Base-by-base conservation (phyloP, 306 rosid species). In the Prunus padus region DNA sequence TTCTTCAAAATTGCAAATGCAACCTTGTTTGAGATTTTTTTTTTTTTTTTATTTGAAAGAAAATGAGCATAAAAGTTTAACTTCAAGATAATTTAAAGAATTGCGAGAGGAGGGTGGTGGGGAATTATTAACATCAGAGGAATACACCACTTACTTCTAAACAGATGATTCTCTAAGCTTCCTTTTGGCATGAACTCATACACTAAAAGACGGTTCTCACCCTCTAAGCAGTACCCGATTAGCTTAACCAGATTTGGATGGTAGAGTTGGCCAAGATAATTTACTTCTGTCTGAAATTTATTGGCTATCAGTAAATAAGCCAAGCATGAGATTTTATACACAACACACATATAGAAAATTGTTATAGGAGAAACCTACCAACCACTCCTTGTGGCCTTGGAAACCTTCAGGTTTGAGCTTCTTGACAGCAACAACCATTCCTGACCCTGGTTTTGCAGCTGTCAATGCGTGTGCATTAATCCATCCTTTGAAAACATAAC, bases 381-480 rank as follows among this genome's bases (percentile, higher is more conserved):
- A 68, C 99, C 99, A 95, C 86, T 92, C 97, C 79, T 90, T 95
- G 79, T 95, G 99, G 73, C 97, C 97, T 82, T 88, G 99, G 78
- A 88, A 86, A 60, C 95, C 95, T 83, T 92, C 93, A 42, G 92
- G 93, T 77, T 95, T 95, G 56, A 95, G 99, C 88, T 80, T 92
- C 86, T 95, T 95, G 14, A 92, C 93, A 50, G 97, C 99, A 77
- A 92, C 97, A 63, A 92, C 97, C 84, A 89, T 85, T 69, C 97
- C 97, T 0, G 93, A 86, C 59, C 96, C 99, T 2, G 99, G 97
- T 84, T 77, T 92, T 11, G 92, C 74, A 49, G 97, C 92, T 1
- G 80, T 67, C 66, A 69, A 79, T 0, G 91, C 80, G 79, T 86
- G 79, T 51, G 86, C 90, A 75, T 95, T 94, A 8, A 95, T 87